Conservation (phyloP, 169 alveolate genomes). For the Ichthyophthirius multifiliis region DNA sequence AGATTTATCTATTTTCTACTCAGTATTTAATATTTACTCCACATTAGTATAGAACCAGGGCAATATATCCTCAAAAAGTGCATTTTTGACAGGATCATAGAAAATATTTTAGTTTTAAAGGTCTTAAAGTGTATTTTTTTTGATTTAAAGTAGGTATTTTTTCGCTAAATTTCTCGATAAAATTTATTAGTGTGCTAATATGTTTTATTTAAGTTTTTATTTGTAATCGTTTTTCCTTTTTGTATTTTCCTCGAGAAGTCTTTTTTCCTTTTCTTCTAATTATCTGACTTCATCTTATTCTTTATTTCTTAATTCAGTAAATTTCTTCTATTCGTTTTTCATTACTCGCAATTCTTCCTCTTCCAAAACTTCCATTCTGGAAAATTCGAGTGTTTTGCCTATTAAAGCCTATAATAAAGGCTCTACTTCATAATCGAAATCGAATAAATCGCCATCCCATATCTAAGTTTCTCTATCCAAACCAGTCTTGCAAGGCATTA, state of each 20-base stretch:
- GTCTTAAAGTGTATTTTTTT: too few species aligned
- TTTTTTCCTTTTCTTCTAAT: conserved; percentile 80
- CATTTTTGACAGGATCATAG: too few species aligned
- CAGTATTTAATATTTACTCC: too few species aligned
- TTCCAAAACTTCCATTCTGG: conserved; percentile 85
- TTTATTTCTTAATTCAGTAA: conserved; percentile 72
- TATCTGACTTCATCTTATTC: conserved; percentile 81
- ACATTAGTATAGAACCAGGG: too few species aligned
- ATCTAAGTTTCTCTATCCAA: conserved; percentile 84
- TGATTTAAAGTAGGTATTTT: too few species aligned
- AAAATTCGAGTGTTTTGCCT: conserved; percentile 72
- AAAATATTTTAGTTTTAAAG: too few species aligned
- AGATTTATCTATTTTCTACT: too few species aligned
- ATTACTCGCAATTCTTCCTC: conserved; percentile 84
- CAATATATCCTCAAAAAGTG: too few species aligned
- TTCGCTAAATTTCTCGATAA: too few species aligned
- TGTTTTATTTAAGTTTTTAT: too few species aligned
- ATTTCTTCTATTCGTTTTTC: conserved; percentile 83
- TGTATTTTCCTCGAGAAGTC: conserved; percentile 77
- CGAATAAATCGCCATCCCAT: conserved; percentile 90
- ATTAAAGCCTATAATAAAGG: conserved; percentile 79
- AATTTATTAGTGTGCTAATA: too few species aligned
- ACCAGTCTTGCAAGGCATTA: conserved; percentile 86
- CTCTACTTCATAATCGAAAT: conserved; percentile 83
- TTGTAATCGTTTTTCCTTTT: neutral